These are phyloP conservation scores for Oryza punctata DNA, from an alignment of 176 grass and related monocot species.

Conservation along the genomic window DNA sequence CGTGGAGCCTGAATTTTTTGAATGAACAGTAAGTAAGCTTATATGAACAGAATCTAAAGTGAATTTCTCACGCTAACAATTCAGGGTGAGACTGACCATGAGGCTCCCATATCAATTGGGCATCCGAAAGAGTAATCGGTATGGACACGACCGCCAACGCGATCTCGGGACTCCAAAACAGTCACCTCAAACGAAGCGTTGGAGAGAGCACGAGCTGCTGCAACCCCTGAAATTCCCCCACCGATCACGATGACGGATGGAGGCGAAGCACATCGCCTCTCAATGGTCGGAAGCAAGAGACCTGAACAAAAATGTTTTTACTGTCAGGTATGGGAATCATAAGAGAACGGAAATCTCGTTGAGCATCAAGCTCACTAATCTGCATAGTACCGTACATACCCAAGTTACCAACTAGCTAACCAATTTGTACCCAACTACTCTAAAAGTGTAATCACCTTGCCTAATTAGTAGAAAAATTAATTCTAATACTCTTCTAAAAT, in stretches of 20 bases:
- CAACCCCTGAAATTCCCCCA: slow-evolving; percentile 83
- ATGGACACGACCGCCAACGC: slow-evolving; percentile 73
- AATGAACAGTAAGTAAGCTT: slow-evolving; percentile 16
- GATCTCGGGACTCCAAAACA: slow-evolving; percentile 84
- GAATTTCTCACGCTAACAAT: background rate
- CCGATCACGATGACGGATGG: slow-evolving; percentile 92
- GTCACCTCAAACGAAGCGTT: slow-evolving; percentile 88
- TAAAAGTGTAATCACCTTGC: no score
- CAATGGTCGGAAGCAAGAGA: slow-evolving; percentile 74
- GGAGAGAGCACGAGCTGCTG: slow-evolving; percentile 76
- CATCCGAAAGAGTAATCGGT: slow-evolving; percentile 89
- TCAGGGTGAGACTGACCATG: slow-evolving; percentile 58
- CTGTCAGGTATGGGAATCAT: background rate
- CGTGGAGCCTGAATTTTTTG: slow-evolving; percentile 66
- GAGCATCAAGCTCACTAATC: background rate
- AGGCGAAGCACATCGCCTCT: slow-evolving; percentile 61
- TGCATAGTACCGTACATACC: background rate
- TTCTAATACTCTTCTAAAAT: no score
- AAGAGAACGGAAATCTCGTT: background rate
- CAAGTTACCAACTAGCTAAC: background rate
- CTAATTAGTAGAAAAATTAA: background rate
- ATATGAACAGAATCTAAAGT: background rate
- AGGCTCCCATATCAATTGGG: slow-evolving; percentile 97
- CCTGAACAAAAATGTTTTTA: slow-evolving; percentile 42
- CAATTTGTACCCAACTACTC: background rate